Evolutionary conservation across 1,284 basidiomycete genomes (phyloP), one percentile per base, ranked within the genome.

Genomic region (Marasmius oreades): DNA sequence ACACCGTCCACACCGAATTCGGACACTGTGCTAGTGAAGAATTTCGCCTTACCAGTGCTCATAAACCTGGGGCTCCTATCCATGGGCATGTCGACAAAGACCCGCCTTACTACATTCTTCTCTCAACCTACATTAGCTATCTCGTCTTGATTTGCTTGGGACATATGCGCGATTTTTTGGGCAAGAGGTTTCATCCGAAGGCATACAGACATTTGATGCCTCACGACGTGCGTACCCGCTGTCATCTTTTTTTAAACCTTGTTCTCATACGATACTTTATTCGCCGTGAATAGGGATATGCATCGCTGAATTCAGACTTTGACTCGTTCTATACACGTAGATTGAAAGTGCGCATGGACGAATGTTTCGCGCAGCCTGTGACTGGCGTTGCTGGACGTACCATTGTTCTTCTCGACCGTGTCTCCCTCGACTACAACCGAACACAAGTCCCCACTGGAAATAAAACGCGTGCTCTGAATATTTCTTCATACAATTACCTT

Each of bases 401-500:
- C 36, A 93, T 98, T 64, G 73, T 88, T 52, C 81, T 92, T 55
- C 83, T 95, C 47, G 94, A 99, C 74, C 90, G 96, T 50, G 79
- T 83, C 61, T 91, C 93, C 2, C 74, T 84, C 52, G 91, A 98
- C 72, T 88, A 89, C 76, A 92, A 93, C 74, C 78, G 83, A 66
- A 89, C 88, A 6, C 91, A 94, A 66, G 72, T 86, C 43, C 78
- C 90, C 62, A 90, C 92, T 1, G 96, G 95, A 60, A 82, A 78
- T 0, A 84, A 82, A 42, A 95, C 93, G 1, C 92, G 95, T 56
- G 91, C 88, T 0, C 86, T 99, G 66, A 99, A 99, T 73, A 89
- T 98, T 64, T 96, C 94, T 8, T 98, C 95, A 5, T 99, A 99
- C 80, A 99, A 99, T 76, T 99, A 99, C 70, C 92, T 99, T 64